Base-by-base conservation (phyloP, 495 filamentous ascomycete species). In the Xylaria cubensis region DNA sequence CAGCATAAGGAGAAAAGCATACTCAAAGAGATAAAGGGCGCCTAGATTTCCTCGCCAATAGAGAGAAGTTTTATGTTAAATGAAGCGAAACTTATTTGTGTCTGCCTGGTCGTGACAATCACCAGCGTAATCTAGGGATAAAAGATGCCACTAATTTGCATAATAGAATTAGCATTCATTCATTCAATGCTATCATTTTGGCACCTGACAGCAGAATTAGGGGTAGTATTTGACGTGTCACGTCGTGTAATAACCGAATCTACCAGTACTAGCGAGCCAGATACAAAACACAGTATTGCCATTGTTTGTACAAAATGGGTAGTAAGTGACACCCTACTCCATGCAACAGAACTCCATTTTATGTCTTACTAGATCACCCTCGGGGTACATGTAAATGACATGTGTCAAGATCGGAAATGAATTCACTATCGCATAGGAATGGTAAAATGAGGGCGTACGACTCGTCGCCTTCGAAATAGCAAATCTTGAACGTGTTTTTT, bases 41-140 rank as follows among this genome's bases (percentile, higher is more conserved):
- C 62, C 53, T 72, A 72, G 70, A 72, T 72, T 65, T 72, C 53
- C 50, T 72, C 63, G 29, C 70, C 50, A 72, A 72, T 72, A 67
- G 62, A 72, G 51, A 71, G 41, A 65, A 67, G 69, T 67, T 61
- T 61, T 67, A 72, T 72, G 70, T 59, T 66, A 51, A 41, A 67
- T 58, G 59, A 71, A 55, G 56, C 48, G 34, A 61, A 50, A 9
- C 9, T 12, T 10, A 15, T 59, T 21, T 36, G 19, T 56, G 19
- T n/a, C 21, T 26, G 58, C 26, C 44, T 62, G 13, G 48, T 59
- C 9, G 59, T 62, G 67, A 62, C 15, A 39, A 50, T 4, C 56
- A 62, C 44, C 39, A 61, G 67, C 55, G 8, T 50, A 34, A 41
- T 61, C 51, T 59, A 9, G 24, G 24, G 36, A 69, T 56, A 55